Base-by-base conservation (phyloP, 495 filamentous ascomycete species). In the Neurospora hispaniola region DNA sequence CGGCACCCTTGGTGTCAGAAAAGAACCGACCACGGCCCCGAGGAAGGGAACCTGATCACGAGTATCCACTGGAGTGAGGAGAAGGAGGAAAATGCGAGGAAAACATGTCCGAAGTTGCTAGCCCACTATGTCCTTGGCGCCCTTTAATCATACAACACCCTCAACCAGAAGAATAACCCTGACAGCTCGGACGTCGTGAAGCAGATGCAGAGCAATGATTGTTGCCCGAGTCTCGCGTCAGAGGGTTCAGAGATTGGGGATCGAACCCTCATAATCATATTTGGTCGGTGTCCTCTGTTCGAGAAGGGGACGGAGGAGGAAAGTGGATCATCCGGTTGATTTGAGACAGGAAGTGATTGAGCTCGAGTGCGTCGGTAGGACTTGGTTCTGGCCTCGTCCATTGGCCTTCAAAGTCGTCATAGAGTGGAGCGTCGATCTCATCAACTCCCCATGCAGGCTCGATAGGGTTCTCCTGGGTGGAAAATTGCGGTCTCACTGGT, bases 371-470 rank as follows among this genome's bases (percentile, higher is more conserved):
- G 20, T 72, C 71, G 10, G 18, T 27, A 20, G 46, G 27, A 27
- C 35, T 68, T n/a, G 71, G 48, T 44, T 72, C 71, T 39, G 71
- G 71, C 38, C 35, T 20, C 39, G 35, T 69, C 71, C 71, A 72
- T 16, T 23, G 71, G 39, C 62, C 38, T 18, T 42, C 38, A 23
- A 72, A 62, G 9, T 72, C 46, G 35, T 72, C 71, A 72, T 72
- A 43, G 11, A 39, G 35, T 40, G 71, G 44, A 8, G 18, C 11
- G 23, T 40, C 38, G 44, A 68, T 66, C 27, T 66, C 54, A 38
- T 66, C 54, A 18, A 66, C 54, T 3, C 54, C 54, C 54, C 54
- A 66, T 66, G 54, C 54, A 66, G 54, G 54, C 54, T 66, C 54
- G 54, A 66, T 66, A 38, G 27, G 27, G 3, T 27, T 66, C 54